These are phyloP conservation scores for Noccaea caerulescens DNA, from an alignment of 345 rosid genomes.

Conservation along the genomic window DNA sequence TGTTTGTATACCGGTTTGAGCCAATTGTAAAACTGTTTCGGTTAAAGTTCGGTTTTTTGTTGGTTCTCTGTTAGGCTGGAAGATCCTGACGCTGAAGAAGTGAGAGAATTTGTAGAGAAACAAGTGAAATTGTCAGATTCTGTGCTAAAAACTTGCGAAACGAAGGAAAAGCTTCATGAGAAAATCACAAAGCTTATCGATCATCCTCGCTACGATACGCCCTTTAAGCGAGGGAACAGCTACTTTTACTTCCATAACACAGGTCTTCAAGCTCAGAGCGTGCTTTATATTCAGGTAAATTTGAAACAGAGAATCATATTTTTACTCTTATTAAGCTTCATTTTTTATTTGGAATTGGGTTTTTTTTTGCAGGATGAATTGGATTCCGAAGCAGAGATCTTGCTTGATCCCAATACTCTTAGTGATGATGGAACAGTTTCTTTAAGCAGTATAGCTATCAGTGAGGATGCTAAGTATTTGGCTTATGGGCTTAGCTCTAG, in stretches of 20 bases:
- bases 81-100: slow-evolving; percentile 86
- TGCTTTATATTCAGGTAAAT: slow-evolving; percentile 75
- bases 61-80: slow-evolving; percentile 61
- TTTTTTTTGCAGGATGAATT: slow-evolving; percentile 59
- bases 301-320: neutral
- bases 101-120: slow-evolving; percentile 69
- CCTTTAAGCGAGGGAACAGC: slow-evolving; percentile 65
- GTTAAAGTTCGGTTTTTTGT: neutral
- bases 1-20: slow-evolving; percentile 25
- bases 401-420: slow-evolving; percentile 86
- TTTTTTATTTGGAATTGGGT: neutral
- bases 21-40: neutral
- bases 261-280: slow-evolving; percentile 86
- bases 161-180: slow-evolving; percentile 62
- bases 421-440: slow-evolving; percentile 91
- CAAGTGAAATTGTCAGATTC: slow-evolving; percentile 71
- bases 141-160: slow-evolving; percentile 62
- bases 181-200: slow-evolving; percentile 68
- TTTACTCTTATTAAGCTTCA: neutral
- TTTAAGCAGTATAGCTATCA: slow-evolving; percentile 53
- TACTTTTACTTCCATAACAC: slow-evolving; percentile 84
- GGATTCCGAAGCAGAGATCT: slow-evolving; percentile 70
- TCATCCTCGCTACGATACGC: slow-evolving; percentile 80
- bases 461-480: slow-evolving; percentile 77
- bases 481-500: slow-evolving; percentile 83